Evolutionary conservation across 805 yeast species (phyloP).

Genomic region (Blastobotrys robertii): DNA sequence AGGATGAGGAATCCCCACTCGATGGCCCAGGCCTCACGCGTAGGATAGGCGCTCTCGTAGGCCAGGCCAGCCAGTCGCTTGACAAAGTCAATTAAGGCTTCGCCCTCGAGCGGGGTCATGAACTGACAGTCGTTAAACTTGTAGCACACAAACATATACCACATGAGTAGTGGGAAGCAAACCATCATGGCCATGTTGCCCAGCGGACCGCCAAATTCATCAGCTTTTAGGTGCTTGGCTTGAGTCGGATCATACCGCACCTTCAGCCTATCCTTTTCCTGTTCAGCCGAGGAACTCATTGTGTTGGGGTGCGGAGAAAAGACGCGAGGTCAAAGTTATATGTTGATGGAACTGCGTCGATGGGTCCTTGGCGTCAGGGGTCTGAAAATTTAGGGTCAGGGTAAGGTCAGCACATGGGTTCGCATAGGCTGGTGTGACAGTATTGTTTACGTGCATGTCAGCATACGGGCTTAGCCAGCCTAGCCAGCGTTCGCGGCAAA

Average conservation of each 20-base stretch:
- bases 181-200: conserved; percentile 89
- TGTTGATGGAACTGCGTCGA: too few relatives aligned
- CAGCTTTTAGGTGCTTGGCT: conserved; percentile 23
- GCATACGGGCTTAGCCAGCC: too few relatives aligned
- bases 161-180: conserved; percentile 90
- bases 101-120: conserved; percentile 54
- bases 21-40: conserved; percentile 49
- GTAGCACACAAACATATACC: conserved; percentile 92
- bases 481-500: too few relatives aligned
- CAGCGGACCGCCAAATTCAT: conserved; percentile 87
- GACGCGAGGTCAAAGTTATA: not conserved
- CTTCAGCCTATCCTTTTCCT: conserved; percentile 4
- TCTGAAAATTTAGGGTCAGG: too few relatives aligned
- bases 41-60: conserved; percentile 37
- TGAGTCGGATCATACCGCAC: conserved; percentile 13
- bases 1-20: conserved; percentile 59
- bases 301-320: not conserved
- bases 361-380: too few relatives aligned
- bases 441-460: too few relatives aligned
- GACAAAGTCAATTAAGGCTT: conserved; percentile 38
- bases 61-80: conserved; percentile 34
- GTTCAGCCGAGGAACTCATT: conserved; percentile 4
- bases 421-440: too few relatives aligned
- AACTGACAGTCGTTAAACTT: conserved; percentile 65
- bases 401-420: too few relatives aligned